Evolutionary conservation across 768 basidiomycete genomes (phyloP).

Genomic region (Agaricus blazei): DNA sequence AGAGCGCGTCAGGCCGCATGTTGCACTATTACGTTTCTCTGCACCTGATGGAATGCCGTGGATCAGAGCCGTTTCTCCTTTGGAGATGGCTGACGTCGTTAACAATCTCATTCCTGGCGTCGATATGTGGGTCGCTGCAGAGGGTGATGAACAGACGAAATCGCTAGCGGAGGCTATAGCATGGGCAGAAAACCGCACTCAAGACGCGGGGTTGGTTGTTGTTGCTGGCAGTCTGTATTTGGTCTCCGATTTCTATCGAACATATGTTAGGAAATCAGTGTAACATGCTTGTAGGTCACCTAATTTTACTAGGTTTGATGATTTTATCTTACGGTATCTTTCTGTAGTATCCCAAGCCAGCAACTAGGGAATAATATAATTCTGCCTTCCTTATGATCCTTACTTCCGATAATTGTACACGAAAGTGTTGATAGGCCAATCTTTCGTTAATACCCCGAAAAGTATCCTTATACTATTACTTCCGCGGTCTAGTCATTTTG

Average conservation of each 20-base stretch:
- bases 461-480: too few species aligned
- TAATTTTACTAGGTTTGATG: background rate
- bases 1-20: constrained; percentile 27
- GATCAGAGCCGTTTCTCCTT: constrained; percentile 62
- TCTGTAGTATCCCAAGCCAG: too few species aligned
- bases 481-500: too few species aligned
- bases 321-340: background rate
- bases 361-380: too few species aligned
- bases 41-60: constrained; percentile 93
- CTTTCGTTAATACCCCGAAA: too few species aligned
- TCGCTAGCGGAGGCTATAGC: constrained; percentile 24
- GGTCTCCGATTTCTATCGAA: constrained; percentile 86
- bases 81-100: constrained; percentile 44
- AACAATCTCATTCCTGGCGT: constrained; percentile 29
- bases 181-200: constrained; percentile 35
- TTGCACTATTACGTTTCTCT: constrained; percentile 61
- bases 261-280: background rate
- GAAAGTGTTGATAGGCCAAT: too few species aligned
- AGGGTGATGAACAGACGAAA: constrained; percentile 15
- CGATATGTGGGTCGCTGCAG: constrained; percentile 5
- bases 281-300: background rate
- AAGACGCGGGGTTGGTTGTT: constrained; percentile 48
- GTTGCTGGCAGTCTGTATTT: constrained; percentile 92
- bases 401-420: too few species aligned
- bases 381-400: too few species aligned